Evolutionary conservation across 1,139 yeast species (phyloP).

Genomic region (Taphrina communis): DNA sequence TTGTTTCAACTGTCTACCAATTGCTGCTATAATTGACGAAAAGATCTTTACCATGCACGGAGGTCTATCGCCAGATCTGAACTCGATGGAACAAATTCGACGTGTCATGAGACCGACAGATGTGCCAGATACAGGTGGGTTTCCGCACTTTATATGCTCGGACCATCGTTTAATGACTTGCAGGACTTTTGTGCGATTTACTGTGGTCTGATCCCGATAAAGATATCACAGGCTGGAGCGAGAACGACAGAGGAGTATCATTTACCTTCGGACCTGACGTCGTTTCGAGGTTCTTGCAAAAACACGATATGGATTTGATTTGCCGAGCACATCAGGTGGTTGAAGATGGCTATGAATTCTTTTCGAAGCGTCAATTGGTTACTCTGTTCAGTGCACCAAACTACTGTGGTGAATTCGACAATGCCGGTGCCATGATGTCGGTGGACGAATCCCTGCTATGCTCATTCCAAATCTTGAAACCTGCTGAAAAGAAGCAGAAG

Average conservation of each 20-base stretch:
- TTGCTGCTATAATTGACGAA: constrained; percentile 96
- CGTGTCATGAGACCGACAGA: constrained; percentile 99
- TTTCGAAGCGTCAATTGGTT: constrained; percentile 91
- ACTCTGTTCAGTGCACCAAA: constrained; percentile 96
- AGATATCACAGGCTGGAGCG: constrained; percentile 97
- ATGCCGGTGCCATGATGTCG: constrained; percentile 99
- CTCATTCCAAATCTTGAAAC: constrained; percentile 96
- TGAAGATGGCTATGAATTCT: constrained; percentile 97
- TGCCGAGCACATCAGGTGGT: constrained; percentile 99
- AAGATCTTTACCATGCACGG: constrained; percentile 99
- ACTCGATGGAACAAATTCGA: constrained; percentile 97
- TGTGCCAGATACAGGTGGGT: constrained; percentile 69
- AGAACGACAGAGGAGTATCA: constrained; percentile 96
- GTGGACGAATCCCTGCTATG: constrained; percentile 94
- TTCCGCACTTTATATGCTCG: not conserved
- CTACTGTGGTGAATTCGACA: constrained; percentile 98
- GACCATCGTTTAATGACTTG: constrained; percentile 56
- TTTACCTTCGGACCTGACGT: constrained; percentile 98
- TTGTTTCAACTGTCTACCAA: constrained; percentile 96
- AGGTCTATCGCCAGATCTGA: constrained; percentile 94
- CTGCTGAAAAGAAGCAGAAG: constrained; percentile 92
- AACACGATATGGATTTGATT: constrained; percentile 95
- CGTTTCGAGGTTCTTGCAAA: constrained; percentile 88
- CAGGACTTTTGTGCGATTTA: constrained; percentile 83
- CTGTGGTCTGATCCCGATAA: constrained; percentile 99